Conservation (phyloP, 768 basidiomycete genomes). For the Phlegmacium glaucopus region DNA sequence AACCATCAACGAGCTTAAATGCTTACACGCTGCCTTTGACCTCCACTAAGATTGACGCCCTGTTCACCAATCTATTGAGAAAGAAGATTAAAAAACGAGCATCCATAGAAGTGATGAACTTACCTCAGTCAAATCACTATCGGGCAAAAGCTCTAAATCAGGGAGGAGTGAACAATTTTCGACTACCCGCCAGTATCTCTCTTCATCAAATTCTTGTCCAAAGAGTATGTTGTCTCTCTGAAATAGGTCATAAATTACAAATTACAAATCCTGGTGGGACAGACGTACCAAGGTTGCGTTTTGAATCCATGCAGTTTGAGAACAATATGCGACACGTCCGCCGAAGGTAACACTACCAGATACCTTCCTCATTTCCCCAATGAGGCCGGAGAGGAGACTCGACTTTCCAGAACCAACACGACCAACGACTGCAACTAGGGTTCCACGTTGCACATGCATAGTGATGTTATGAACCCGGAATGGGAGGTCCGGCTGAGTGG, state of each 20-base stretch:
- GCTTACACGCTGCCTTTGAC: conserved; percentile 59
- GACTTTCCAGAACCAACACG: conserved; percentile 71
- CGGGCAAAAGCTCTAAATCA: conserved; percentile 62
- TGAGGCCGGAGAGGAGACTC: conserved; percentile 56
- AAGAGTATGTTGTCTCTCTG: conserved; percentile 68
- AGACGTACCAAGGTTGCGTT: conserved; percentile 56
- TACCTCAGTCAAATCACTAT: conserved; percentile 74
- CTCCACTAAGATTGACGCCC: conserved; percentile 64
- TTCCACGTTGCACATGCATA: conserved; percentile 53
- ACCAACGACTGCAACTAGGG: conserved; percentile 63
- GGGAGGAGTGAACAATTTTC: conserved; percentile 55
- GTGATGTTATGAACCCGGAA: conserved; percentile 52
- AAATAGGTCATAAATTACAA: not conserved
- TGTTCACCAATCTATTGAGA: conserved; percentile 61
- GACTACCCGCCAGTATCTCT: conserved; percentile 62
- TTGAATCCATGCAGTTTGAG: conserved; percentile 78
- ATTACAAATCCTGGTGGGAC: not conserved
- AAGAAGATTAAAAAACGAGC: not conserved
- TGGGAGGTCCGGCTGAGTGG: conserved; percentile 23
- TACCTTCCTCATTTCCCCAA: conserved; percentile 65
- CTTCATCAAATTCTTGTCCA: conserved; percentile 61
- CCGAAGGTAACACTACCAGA: conserved; percentile 56
- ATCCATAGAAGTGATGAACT: conserved; percentile 4
- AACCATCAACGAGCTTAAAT: not conserved
- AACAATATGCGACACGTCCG: conserved; percentile 64